A percentile compares a stretch with the other conserved stretches of the same genome.
Conservation (phyloP, 352 stramenopile genomes). For the Phytopythium sindhum region DNA sequence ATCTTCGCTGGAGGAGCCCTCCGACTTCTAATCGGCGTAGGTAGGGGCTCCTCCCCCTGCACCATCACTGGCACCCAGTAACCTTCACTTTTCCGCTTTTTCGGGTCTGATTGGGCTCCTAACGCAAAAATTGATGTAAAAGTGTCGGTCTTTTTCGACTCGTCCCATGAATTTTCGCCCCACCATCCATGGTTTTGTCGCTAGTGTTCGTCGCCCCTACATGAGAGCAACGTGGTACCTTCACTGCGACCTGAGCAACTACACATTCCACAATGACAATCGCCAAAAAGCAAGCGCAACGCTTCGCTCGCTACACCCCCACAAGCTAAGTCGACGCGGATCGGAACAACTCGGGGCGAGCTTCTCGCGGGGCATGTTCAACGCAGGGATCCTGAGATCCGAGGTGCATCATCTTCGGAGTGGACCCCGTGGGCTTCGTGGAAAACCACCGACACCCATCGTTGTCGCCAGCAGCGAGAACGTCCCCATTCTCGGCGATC, state of each 20-base stretch:
- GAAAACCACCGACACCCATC: background rate
- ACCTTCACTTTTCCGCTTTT: background rate
- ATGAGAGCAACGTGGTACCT: background rate
- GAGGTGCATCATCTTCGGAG: background rate
- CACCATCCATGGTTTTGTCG: background rate
- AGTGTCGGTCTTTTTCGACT: conserved; percentile 1
- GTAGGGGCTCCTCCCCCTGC: background rate
- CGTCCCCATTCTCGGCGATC: background rate
- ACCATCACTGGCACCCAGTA: background rate
- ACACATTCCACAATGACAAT: too few species aligned
- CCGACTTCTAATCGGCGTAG: background rate
- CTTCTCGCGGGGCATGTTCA: background rate
- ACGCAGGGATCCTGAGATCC: background rate
- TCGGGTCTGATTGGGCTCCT: background rate
- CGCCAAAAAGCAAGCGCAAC: background rate
- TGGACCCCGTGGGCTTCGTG: background rate
- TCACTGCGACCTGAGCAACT: background rate
- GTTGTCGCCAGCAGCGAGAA: background rate
- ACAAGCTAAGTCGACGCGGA: background rate
- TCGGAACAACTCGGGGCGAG: background rate
- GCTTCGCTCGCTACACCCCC: background rate
- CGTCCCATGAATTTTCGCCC: background rate
- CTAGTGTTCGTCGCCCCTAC: conserved; percentile 1
- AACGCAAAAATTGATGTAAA: background rate
- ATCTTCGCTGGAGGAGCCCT: too few species aligned